phyloP scores from a whole-genome alignment of 129 eudicot genomes.

The Centrapalus pauciflorus region DNA sequence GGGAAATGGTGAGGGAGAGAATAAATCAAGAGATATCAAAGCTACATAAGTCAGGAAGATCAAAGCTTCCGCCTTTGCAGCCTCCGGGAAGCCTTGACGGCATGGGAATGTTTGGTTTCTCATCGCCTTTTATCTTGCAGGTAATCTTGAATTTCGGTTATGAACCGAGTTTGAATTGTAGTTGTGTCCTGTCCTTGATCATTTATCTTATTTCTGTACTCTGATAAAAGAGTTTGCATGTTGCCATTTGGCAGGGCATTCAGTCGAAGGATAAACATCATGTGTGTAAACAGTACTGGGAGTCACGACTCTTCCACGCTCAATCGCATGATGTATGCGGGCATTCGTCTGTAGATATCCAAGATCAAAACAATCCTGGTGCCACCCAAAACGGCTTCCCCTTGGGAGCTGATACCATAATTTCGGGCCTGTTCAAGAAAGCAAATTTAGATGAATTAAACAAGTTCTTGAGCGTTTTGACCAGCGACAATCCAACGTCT shows the following conservation, averaged over 20 bases:
- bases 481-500: conserved; percentile 17
- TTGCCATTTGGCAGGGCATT: conserved; percentile 36
- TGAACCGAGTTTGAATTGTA: not conserved
- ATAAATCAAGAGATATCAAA: conserved; percentile 66
- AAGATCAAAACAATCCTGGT: conserved; percentile 14
- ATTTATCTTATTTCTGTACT: not conserved
- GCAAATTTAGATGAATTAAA: conserved; percentile 54
- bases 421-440: conserved; percentile 53
- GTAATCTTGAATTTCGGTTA: conserved; percentile 21
- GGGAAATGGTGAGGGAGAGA: conserved; percentile 96
- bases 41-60: conserved; percentile 62
- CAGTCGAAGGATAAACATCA: conserved; percentile 48
- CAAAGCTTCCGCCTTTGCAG: conserved; percentile 71
- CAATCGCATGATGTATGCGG: conserved; percentile 17
- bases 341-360: conserved; percentile 2
- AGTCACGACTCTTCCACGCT: conserved; percentile 40
- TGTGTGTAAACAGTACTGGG: conserved; percentile 63
- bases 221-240: not conserved
- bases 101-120: conserved; percentile 89
- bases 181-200: not conserved
- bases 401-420: conserved; percentile 29
- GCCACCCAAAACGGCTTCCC: not conserved
- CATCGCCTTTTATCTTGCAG: conserved; percentile 81
- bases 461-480: conserved; percentile 29
- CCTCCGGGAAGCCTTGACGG: conserved; percentile 87